Evolutionary conservation across 2,329 filamentous ascomycete genomes (phyloP), one percentile per base, ranked within the genome.

Genomic region (Alternaria arbusti): DNA sequence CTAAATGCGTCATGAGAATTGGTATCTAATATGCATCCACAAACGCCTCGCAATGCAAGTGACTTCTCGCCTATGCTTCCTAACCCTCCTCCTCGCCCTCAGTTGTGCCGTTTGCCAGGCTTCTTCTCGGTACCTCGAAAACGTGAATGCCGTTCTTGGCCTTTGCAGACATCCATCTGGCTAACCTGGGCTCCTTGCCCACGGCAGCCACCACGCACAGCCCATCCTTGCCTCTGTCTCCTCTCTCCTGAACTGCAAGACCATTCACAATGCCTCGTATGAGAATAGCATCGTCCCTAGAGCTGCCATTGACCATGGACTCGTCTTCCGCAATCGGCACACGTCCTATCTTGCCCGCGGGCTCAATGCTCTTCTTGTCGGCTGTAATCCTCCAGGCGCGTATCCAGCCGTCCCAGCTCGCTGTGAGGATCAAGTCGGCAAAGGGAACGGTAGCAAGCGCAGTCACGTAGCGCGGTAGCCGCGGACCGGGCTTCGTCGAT

Each of bases 381-480:
- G 68, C 64, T 10, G 89, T 91, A 20, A 99, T 85, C 64, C 87
- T 89, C 96, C 96, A 99, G 6, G 90, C 90, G 54, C 95, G 86
- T 61, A 99, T 86, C 79, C 88, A 89, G 3, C 96, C 96, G 77
- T 97, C 96, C 94, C 95, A 99, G 80, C 93, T 97, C 30, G 95
- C 96, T 69, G 90, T 96, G 54, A 99, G 84, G 60, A 99, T 88
- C 54, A 97, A 84, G 74, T 99, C 94, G 6, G 93, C 95, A 79
- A 94, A 97, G 0, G 96, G 95, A 52, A 99, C 86, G 1, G 93
- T 91, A 52, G 90, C 86, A 46, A 99, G 84, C 6, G 95, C 94
- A 1, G 96, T 99, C 78, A 99, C 96, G 86, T 92, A 96, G 76
- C 95, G 87, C 5, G 96, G 92, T 54, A 79, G 61, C 69, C 90